These are phyloP conservation scores for Diaporthe batatas DNA, from an alignment of 2,329 filamentous ascomycete genomes.

Conservation along the genomic window DNA sequence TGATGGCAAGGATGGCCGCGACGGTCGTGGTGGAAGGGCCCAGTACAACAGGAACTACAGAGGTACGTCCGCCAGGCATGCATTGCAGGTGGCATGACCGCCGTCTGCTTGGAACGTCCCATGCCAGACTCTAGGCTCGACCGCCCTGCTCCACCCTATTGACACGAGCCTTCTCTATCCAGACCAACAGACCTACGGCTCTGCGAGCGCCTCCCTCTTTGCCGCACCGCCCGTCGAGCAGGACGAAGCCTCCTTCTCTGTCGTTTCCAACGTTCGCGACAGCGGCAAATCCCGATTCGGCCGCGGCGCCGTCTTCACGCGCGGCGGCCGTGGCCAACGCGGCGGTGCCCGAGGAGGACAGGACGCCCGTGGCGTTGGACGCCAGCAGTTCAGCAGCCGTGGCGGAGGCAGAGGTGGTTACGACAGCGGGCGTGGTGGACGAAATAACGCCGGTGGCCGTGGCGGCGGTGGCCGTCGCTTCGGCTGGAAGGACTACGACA, in stretches of 20 bases:
- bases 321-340: conserved; percentile 83
- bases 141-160: conserved; percentile 41
- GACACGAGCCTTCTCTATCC: conserved; percentile 37
- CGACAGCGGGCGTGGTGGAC: conserved; percentile 37
- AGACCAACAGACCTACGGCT: conserved; percentile 98
- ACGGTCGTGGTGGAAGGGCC: conserved; percentile 79
- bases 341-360: conserved; percentile 73
- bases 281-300: conserved; percentile 88
- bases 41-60: conserved; percentile 95
- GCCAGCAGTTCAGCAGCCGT: conserved; percentile 74
- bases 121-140: neutral
- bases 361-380: conserved; percentile 69
- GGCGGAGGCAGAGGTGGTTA: conserved; percentile 76
- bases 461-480: conserved; percentile 85
- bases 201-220: conserved; percentile 88
- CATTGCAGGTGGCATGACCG: conserved; percentile 20
- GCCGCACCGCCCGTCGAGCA: conserved; percentile 87
- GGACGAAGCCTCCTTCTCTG: conserved; percentile 96
- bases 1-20: conserved; percentile 86
- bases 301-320: conserved; percentile 90
- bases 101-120: neutral
- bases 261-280: conserved; percentile 94
- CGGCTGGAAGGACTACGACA: conserved; percentile 99
- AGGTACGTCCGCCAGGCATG: conserved; percentile 67
- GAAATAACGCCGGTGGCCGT: conserved; percentile 63